Evolutionary conservation across 1,139 yeast genomes (phyloP).

Genomic region (Saccharomycopsis crataegensis): DNA sequence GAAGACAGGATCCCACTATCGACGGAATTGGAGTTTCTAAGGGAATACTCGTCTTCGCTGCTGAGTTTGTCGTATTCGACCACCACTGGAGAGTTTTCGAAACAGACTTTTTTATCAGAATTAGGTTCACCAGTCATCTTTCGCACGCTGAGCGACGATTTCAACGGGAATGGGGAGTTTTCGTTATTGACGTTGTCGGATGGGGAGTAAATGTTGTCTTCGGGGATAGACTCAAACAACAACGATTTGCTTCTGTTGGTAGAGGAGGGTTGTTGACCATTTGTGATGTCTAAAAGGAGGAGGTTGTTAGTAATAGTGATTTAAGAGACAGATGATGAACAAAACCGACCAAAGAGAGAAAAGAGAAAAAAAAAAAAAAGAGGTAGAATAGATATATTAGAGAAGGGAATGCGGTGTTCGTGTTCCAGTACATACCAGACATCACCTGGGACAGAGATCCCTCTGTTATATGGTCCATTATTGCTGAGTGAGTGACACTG

Average conservation of each 20-base stretch:
- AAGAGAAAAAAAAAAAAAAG: too few relatives aligned
- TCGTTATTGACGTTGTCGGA: neutral
- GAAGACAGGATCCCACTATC: neutral
- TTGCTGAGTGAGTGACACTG: too few relatives aligned
- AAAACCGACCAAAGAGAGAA: too few relatives aligned
- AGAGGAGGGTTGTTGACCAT: neutral
- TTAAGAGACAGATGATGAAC: too few relatives aligned
- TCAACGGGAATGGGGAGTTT: neutral
- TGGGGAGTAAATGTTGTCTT: constrained; percentile 6
- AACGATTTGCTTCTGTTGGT: constrained; percentile 5
- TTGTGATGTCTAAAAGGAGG: neutral
- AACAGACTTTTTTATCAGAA: constrained; percentile 14
- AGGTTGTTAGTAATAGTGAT: too few relatives aligned
- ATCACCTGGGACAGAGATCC: too few relatives aligned
- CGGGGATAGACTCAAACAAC: constrained; percentile 14
- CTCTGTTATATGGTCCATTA: too few relatives aligned
- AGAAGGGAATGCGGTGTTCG: too few relatives aligned
- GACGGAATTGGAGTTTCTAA: constrained; percentile 3
- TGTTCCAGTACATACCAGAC: too few relatives aligned
- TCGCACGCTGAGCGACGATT: constrained; percentile 1
- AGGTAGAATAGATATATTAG: too few relatives aligned
- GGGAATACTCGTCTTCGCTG: constrained; percentile 14
- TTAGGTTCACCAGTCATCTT: neutral
- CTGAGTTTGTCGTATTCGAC: constrained; percentile 18
- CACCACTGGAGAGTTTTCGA: constrained; percentile 14